phyloP scores from a whole-genome alignment of 257 asterid species.

The Salvia hispanica region DNA sequence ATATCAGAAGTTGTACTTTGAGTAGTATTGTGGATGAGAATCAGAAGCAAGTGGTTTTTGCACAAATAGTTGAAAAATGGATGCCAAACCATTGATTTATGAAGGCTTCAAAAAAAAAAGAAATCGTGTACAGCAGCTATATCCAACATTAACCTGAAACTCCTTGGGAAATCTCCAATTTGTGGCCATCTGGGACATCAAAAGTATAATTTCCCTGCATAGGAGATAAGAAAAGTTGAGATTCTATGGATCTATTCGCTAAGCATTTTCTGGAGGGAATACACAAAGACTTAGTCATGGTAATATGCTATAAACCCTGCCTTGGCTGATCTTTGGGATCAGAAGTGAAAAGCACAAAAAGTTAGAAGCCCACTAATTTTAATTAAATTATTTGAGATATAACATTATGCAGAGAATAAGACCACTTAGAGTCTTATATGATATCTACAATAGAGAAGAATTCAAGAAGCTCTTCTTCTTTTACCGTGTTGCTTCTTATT shows the following conservation, averaged over 20 bases:
- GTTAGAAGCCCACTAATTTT: conserved; percentile 5
- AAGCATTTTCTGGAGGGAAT: background rate
- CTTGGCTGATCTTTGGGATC: conserved; percentile 11
- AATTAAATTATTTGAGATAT: background rate
- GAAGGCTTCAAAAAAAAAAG: conserved; percentile 21
- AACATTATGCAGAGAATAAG: background rate
- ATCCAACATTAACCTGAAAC: conserved; percentile 56
- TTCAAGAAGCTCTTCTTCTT: conserved; percentile 18
- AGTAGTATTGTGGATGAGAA: background rate
- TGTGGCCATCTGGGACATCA: conserved; percentile 94
- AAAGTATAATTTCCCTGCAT: conserved; percentile 84
- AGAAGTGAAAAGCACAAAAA: background rate
- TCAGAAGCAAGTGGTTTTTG: conserved; percentile 8
- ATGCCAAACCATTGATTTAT: conserved; percentile 8
- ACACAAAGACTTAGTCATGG: background rate
- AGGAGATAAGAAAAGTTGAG: conserved; percentile 24
- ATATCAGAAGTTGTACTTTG: conserved; percentile 1
- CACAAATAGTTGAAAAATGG: background rate
- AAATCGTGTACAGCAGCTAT: conserved; percentile 4
- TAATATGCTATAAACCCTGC: conserved; percentile 15
- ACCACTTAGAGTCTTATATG: conserved; percentile 4
- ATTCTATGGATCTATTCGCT: conserved; percentile 15
- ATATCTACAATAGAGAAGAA: conserved; percentile 8
- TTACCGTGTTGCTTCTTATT: conserved; percentile 11
- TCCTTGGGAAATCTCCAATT: conserved; percentile 69